Conservation (phyloP, 192 early-diverging fungal species). For the Phlyctochytrium planicorne region DNA sequence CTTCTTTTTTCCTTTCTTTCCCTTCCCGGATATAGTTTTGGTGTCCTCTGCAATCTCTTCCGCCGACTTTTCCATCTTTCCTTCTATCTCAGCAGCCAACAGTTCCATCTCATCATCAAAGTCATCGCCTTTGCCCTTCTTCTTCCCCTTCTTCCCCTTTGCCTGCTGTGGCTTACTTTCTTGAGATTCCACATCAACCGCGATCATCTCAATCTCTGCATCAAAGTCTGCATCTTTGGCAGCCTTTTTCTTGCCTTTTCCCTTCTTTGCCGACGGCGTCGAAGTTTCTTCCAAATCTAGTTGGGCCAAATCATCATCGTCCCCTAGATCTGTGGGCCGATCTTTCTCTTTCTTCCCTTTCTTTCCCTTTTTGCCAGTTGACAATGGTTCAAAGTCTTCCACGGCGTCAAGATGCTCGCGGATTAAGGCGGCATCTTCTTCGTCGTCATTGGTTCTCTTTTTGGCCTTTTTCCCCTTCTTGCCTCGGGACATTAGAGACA, state of each 20-base stretch:
- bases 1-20: background rate
- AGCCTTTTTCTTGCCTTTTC: slow-evolving; percentile 29
- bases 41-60: slow-evolving; percentile 6
- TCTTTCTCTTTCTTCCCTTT: slow-evolving; percentile 19
- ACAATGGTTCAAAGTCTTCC: slow-evolving; percentile 44
- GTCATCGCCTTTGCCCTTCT: background rate
- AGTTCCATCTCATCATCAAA: slow-evolving; percentile 7
- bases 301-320: no score
- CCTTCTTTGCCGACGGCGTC: slow-evolving; percentile 2
- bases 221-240: slow-evolving; percentile 15
- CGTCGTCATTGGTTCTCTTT: slow-evolving; percentile 37
- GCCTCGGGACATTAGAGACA: slow-evolving; percentile 52
- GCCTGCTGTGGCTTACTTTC: background rate
- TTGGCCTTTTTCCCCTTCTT: slow-evolving; percentile 41
- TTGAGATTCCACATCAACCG: background rate
- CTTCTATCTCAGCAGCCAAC: slow-evolving; percentile 23
- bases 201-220: slow-evolving; percentile 15
- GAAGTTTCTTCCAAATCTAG: no score
- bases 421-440: slow-evolving; percentile 46
- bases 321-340: slow-evolving; percentile 6
- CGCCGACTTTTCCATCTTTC: slow-evolving; percentile 15
- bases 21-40: no score
- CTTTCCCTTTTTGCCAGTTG: slow-evolving; percentile 55
- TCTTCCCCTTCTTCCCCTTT: background rate
- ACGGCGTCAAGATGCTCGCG: slow-evolving; percentile 36